A percentile compares a stretch with the other conserved stretches of the same genome.
These are phyloP conservation scores for Hysterangium stoloniferum DNA, from an alignment of 768 basidiomycete species.

Conservation along the genomic window DNA sequence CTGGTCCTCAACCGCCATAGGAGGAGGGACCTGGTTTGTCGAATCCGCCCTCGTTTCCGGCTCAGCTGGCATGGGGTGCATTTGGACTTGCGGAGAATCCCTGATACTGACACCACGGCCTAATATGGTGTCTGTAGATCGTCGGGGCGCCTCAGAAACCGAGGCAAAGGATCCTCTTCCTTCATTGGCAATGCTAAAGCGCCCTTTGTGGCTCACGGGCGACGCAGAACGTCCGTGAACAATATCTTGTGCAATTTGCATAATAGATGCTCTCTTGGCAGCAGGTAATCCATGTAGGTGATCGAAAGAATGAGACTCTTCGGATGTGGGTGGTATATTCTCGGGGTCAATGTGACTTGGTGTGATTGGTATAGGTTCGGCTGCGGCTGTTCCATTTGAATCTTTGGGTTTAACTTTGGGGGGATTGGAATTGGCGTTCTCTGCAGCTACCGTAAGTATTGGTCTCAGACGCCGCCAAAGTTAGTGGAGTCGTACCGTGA, in stretches of 20 bases:
- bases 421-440: no score
- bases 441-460: no score
- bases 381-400: conserved; percentile 16
- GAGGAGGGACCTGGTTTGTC: no score
- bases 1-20: background rate
- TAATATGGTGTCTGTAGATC: no score
- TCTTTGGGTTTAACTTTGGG: no score
- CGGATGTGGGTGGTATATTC: background rate
- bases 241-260: conserved; percentile 79
- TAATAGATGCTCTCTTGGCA: conserved; percentile 33
- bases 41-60: no score
- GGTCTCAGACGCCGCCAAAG: no score
- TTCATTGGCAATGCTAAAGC: conserved; percentile 12
- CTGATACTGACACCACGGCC: no score
- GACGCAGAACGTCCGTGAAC: conserved; percentile 22
- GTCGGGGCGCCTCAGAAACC: no score
- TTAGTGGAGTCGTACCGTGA: conserved; percentile 61
- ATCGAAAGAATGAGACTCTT: conserved; percentile 31
- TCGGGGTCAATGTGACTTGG: conserved; percentile 10
- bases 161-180: background rate
- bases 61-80: no score
- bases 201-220: conserved; percentile 6
- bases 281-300: conserved; percentile 61
- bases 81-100: no score
- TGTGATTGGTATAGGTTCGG: conserved; percentile 6